Evolutionary conservation across 2,329 filamentous ascomycete species (phyloP), one percentile per base, ranked within the genome.

Genomic region (Botrytis squamosa): DNA sequence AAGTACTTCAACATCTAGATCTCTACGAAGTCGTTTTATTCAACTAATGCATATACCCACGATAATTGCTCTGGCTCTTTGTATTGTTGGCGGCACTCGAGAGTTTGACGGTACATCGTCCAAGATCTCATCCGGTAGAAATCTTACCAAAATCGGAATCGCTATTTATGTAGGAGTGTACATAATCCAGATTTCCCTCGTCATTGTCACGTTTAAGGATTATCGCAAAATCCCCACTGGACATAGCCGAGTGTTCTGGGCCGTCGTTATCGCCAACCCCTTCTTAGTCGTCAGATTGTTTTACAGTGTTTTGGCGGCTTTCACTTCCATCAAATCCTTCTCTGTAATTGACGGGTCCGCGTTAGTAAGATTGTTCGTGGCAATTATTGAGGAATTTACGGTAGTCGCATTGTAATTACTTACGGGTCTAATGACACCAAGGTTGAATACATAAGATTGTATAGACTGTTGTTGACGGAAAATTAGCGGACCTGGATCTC

Each of bases 201-300:
- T 73, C 0, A 33, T 81, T 40, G 72, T 78, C 36, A 77, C 79
- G 7, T 75, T 78, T 59, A 76, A 74, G n/a, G 77, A 78, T 25
- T 71, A 79, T 42, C 70, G 74, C 7, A 77, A 77, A 46, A 76
- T 82, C 2, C 78, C 77, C 8, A 36, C 72, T 2, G 80, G 80
- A 52, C 80, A 83, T 73, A 77, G 76, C 57, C 75, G 78, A 2
- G 74, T 82, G 8, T 77, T 82, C 40, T 73, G 78, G 22, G 81
- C 79, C 5, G 77, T 81, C 9, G 72, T 78, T 3, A 59, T 78
- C 29, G 80, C 80, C 3, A 70, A 81, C 4, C 80, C 81, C 0
- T 76, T 83, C 29, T 69, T 83, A 4, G 77, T 78, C 42, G 75
- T 82, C 25, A 78, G 81, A 25, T 69, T 82, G 1, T 65, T 81